Conservation (phyloP, 2,329 filamentous ascomycete species). For the Colletotrichum eremochloae region DNA sequence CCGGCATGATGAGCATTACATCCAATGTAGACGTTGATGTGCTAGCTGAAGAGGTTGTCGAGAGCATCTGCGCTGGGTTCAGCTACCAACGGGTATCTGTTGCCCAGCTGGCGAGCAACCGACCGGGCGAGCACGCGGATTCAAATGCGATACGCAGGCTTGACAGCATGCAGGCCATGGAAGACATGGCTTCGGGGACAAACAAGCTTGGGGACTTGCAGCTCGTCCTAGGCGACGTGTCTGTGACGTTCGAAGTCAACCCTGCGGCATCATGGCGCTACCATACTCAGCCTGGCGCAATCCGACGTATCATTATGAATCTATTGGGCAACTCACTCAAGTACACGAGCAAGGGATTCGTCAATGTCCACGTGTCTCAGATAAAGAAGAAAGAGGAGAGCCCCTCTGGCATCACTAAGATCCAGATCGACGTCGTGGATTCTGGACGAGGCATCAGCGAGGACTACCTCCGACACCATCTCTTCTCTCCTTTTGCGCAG, state of each 20-base stretch:
- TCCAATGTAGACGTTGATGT: conserved; percentile 50
- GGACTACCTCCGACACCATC: conserved; percentile 69
- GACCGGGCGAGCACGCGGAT: conserved; percentile 25
- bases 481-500: conserved; percentile 75
- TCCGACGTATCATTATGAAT: conserved; percentile 71
- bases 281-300: conserved; percentile 64
- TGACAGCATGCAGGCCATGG: conserved; percentile 42
- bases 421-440: conserved; percentile 67
- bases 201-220: conserved; percentile 18
- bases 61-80: conserved; percentile 54
- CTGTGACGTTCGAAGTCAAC: conserved; percentile 65
- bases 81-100: conserved; percentile 49
- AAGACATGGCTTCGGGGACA: conserved; percentile 34
- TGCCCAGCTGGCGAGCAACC: conserved; percentile 8
- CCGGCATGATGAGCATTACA: conserved; percentile 44
- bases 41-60: conserved; percentile 55
- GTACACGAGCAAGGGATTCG: conserved; percentile 61
- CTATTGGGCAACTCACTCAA: conserved; percentile 74
- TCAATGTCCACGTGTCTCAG: conserved; percentile 49
- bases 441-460: conserved; percentile 75
- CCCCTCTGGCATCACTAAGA: conserved; percentile 11
- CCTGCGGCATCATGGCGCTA: conserved; percentile 64
- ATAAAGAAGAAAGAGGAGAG: neutral
- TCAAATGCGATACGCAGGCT: conserved; percentile 29
- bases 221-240: conserved; percentile 46